Evolutionary conservation across 352 stramenopile genomes (phyloP).

Genomic region (Phytophthora pseudosyringae): DNA sequence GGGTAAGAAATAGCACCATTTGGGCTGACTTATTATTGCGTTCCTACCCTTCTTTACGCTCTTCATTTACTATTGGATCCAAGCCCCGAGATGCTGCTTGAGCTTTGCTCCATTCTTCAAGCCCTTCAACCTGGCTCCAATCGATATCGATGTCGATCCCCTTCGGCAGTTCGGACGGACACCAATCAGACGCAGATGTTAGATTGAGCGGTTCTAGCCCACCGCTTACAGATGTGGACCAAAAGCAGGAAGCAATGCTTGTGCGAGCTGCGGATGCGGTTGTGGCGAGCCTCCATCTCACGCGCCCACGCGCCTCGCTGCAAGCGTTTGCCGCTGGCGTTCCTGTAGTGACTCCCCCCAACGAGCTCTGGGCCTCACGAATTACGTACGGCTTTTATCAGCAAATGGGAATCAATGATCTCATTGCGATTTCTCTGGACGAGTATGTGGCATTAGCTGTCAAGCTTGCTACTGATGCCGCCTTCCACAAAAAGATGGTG

Average conservation of each 20-base stretch:
- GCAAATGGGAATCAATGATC: constrained; percentile 64
- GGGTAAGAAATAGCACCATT: no score
- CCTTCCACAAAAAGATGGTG: constrained; percentile 57
- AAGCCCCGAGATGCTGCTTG: not conserved
- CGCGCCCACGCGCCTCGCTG: constrained; percentile 49
- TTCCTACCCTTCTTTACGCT: not conserved
- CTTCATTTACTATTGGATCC: not conserved
- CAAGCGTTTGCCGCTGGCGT: constrained; percentile 67
- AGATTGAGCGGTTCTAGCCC: constrained; percentile 19
- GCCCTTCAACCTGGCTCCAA: constrained; percentile 5
- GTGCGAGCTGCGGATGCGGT: constrained; percentile 64
- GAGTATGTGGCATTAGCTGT: constrained; percentile 65
- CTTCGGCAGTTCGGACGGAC: constrained; percentile 2
- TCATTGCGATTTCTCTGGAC: constrained; percentile 52
- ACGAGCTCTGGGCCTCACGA: constrained; percentile 64
- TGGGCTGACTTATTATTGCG: no score
- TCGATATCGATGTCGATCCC: constrained; percentile 15
- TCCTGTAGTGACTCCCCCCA: constrained; percentile 68
- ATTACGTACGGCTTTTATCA: constrained; percentile 73
- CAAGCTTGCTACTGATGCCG: constrained; percentile 49
- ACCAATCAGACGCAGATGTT: constrained; percentile 1
- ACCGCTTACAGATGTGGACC: constrained; percentile 50
- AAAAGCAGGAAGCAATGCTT: constrained; percentile 64
- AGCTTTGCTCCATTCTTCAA: constrained; percentile 18
- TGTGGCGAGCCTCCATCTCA: constrained; percentile 65